Evolutionary conservation across 2,329 filamentous ascomycete genomes (phyloP).

Genomic region (Diaporthe caulivora): DNA sequence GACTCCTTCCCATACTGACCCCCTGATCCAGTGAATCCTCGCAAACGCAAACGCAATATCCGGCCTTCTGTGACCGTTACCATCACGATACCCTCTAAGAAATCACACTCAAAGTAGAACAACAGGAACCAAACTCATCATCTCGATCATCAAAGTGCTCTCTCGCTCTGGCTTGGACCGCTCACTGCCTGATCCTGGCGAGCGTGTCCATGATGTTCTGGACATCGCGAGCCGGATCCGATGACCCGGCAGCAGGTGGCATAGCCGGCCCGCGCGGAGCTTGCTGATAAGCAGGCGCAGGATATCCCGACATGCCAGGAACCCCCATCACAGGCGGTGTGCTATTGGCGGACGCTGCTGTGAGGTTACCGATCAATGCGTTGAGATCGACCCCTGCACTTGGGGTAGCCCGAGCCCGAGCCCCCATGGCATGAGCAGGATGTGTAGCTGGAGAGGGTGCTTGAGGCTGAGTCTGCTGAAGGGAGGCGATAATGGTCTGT

Average conservation of each 20-base stretch:
- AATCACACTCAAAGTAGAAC: constrained; percentile 4
- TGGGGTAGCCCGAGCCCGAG: constrained; percentile 43
- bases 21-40: background rate
- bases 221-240: constrained; percentile 65
- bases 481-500: constrained; percentile 76
- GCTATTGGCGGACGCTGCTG: constrained; percentile 28
- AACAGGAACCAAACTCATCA: background rate
- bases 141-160: background rate
- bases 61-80: background rate
- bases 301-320: constrained; percentile 44
- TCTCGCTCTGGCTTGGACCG: background rate
- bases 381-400: constrained; percentile 58
- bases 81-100: background rate
- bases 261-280: constrained; percentile 45
- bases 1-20: constrained; percentile 6
- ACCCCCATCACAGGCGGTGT: constrained; percentile 21
- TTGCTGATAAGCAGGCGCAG: constrained; percentile 44
- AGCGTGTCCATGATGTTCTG: constrained; percentile 82
- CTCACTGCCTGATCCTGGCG: constrained; percentile 71
- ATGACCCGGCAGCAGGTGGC: constrained; percentile 42
- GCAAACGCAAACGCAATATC: background rate
- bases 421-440: constrained; percentile 38
- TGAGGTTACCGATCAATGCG: constrained; percentile 58
- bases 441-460: constrained; percentile 26
- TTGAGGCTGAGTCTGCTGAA: constrained; percentile 52